A percentile compares a stretch with the other conserved stretches of the same genome.
Evolutionary conservation across 148 eudicot species (phyloP).

Genomic region (Camellia granthamiana): DNA sequence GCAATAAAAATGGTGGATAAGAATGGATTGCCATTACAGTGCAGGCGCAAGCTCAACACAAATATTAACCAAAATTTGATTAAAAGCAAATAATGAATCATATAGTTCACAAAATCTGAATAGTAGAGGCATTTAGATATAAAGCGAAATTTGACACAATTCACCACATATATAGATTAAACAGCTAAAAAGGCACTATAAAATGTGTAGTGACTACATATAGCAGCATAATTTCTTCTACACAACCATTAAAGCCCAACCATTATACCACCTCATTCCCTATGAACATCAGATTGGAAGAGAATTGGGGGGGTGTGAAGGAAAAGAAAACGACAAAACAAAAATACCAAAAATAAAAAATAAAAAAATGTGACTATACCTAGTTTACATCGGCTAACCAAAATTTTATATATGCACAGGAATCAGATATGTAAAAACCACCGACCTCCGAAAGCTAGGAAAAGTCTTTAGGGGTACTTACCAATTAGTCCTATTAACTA

Average conservation of each 20-base stretch:
- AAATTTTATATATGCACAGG: conserved; percentile 38
- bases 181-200: neutral
- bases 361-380: conserved; percentile 25
- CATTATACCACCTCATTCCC: conserved; percentile 11
- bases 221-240: neutral
- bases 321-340: neutral
- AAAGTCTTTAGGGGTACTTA: too few species aligned
- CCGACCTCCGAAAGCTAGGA: conserved; percentile 12
- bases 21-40: too few species aligned
- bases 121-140: neutral
- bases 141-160: neutral
- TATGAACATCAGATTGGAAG: conserved; percentile 7
- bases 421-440: conserved; percentile 3
- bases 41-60: too few species aligned
- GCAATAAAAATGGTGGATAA: too few species aligned
- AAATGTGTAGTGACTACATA: neutral
- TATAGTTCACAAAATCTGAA: neutral
- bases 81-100: neutral
- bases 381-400: conserved; percentile 43
- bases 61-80: neutral
- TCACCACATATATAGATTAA: neutral
- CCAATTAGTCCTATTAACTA: too few species aligned
- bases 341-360: neutral
- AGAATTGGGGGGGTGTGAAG: neutral
- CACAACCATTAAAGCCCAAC: neutral